These are phyloP conservation scores for Solanum rostratum DNA, from an alignment of 257 asterid genomes.

Conservation along the genomic window DNA sequence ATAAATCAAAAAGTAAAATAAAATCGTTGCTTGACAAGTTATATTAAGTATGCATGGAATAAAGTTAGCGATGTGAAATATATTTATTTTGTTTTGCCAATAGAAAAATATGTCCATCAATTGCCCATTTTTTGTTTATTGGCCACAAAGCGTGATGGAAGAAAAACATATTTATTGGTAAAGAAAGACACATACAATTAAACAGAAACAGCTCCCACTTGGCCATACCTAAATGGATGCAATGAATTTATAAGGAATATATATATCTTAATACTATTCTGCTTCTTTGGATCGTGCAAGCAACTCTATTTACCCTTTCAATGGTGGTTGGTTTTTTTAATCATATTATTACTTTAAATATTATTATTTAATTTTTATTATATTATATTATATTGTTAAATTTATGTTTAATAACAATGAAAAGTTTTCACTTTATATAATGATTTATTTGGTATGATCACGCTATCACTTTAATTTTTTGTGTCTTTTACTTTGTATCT, in stretches of 20 bases:
- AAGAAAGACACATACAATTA: neutral
- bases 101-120: neutral
- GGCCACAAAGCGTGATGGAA: neutral
- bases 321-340: no score
- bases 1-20: no score
- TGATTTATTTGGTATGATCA: no score
- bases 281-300: neutral
- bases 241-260: neutral
- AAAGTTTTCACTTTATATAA: no score
- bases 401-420: no score
- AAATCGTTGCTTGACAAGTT: neutral
- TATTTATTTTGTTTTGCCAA: neutral
- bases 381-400: no score
- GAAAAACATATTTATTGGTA: neutral
- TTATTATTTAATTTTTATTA: no score
- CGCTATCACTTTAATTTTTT: no score
- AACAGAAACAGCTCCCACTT: neutral
- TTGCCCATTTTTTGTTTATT: neutral
- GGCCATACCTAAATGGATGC: neutral
- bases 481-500: no score
- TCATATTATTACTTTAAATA: no score
- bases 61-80: neutral
- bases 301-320: neutral
- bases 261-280: neutral
- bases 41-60: neutral